phyloP scores from a whole-genome alignment of 108 stramenopile genomes.

The Mayamaea pseudoterrestris region DNA sequence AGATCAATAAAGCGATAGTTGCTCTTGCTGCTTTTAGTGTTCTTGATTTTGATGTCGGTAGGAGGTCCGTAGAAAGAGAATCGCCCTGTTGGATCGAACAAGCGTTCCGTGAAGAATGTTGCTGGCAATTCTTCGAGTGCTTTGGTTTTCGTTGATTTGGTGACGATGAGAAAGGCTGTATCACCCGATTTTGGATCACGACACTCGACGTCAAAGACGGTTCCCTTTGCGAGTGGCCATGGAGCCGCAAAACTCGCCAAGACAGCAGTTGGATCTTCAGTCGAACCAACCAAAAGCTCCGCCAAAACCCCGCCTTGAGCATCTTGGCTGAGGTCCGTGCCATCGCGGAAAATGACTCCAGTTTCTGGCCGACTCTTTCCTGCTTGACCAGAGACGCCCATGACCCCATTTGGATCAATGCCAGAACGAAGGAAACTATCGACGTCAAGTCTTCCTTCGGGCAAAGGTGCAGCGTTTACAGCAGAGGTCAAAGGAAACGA shows the following conservation, averaged over 20 bases:
- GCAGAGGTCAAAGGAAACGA: too few relatives aligned
- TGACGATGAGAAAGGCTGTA: conserved; percentile 40
- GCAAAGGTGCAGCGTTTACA: conserved; percentile 35
- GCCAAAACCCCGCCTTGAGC: conserved; percentile 33
- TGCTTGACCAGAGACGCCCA: conserved; percentile 54
- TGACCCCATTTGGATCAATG: conserved; percentile 33
- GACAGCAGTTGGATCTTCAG: conserved; percentile 29
- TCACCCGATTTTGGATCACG: conserved; percentile 40
- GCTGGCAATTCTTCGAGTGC: conserved; percentile 23
- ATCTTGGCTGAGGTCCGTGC: conserved; percentile 40
- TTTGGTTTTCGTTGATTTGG: conserved; percentile 10
- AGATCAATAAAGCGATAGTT: conserved; percentile 37
- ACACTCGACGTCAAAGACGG: conserved; percentile 52
- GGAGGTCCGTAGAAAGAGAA: conserved; percentile 60
- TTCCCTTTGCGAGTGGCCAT: conserved; percentile 27
- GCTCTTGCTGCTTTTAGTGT: conserved; percentile 12
- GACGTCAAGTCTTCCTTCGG: conserved; percentile 44
- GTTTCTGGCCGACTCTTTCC: conserved; percentile 53
- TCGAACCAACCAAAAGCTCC: conserved; percentile 33
- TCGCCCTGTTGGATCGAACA: conserved; percentile 41
- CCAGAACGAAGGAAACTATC: conserved; percentile 55
- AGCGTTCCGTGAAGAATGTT: conserved; percentile 35
- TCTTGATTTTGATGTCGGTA: conserved; percentile 48
- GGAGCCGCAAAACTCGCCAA: conserved; percentile 32
- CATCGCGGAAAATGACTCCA: conserved; percentile 45